Evolutionary conservation across 306 rosid species (phyloP).

Genomic region (Fragaria nilgerrensis): DNA sequence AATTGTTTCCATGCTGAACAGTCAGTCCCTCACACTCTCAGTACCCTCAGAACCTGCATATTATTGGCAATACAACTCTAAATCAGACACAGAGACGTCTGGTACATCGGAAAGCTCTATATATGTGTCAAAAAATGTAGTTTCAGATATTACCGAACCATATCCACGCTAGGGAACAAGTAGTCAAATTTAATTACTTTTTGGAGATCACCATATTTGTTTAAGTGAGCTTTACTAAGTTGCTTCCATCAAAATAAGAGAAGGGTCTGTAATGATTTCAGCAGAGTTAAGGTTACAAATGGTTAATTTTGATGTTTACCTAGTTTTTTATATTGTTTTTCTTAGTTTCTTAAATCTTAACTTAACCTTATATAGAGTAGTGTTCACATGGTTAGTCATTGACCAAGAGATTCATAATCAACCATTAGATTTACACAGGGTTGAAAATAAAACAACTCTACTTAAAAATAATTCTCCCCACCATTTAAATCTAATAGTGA

Average conservation of each 20-base stretch:
- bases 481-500: too few relatives aligned
- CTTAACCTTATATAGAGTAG: too few relatives aligned
- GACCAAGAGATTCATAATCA: too few relatives aligned
- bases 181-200: background rate
- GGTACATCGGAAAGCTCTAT: background rate
- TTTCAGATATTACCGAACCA: constrained; percentile 1
- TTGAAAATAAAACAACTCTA: too few relatives aligned
- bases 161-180: background rate
- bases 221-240: background rate
- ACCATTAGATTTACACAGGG: too few relatives aligned
- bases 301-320: too few relatives aligned
- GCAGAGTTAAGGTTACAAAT: too few relatives aligned
- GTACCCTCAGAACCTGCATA: background rate
- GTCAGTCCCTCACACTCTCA: background rate
- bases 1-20: background rate
- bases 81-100: background rate
- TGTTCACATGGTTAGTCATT: too few relatives aligned
- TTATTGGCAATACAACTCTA: background rate
- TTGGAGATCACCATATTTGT: background rate
- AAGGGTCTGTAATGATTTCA: background rate
- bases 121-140: background rate
- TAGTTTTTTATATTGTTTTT: too few relatives aligned
- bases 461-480: too few relatives aligned
- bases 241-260: background rate
- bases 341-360: too few relatives aligned